Evolutionary conservation across 2,329 filamentous ascomycete species (phyloP).

Genomic region (Stemphylium vesicarium): DNA sequence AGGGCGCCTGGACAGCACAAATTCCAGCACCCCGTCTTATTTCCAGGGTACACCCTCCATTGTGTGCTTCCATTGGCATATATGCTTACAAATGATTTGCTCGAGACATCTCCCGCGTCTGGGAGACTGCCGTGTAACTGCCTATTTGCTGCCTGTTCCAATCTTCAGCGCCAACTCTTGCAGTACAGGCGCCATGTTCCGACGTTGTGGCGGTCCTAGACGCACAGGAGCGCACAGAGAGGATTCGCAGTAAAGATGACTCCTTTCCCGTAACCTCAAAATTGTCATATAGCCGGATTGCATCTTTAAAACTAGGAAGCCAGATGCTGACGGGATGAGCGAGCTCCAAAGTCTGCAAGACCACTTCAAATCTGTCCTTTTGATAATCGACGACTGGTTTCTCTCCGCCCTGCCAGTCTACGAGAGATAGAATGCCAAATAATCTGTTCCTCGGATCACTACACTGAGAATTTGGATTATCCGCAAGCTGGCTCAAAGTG

Average conservation of each 20-base stretch:
- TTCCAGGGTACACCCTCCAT: not conserved
- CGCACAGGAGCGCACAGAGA: not conserved
- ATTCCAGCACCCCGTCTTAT: not conserved
- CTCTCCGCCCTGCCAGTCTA: not conserved
- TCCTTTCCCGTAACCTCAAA: not conserved
- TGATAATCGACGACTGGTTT: not conserved
- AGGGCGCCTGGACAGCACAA: not conserved
- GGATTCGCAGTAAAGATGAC: not conserved
- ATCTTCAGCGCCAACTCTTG: no score
- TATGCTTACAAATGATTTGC: no score
- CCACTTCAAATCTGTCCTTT: not conserved
- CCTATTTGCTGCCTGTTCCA: not conserved
- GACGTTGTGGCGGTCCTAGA: no score
- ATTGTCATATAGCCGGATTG: not conserved
- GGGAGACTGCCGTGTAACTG: not conserved
- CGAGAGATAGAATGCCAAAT: not conserved
- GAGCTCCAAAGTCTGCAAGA: not conserved
- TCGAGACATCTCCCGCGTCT: no score
- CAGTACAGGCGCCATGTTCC: not conserved
- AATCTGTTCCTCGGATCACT: not conserved
- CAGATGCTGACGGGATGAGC: no score
- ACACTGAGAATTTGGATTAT: not conserved
- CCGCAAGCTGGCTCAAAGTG: rapidly evolving
- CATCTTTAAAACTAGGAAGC: no score
- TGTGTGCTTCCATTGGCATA: not conserved